Conservation (phyloP, 192 early-diverging fungal genomes). For the Backusella sp. region DNA sequence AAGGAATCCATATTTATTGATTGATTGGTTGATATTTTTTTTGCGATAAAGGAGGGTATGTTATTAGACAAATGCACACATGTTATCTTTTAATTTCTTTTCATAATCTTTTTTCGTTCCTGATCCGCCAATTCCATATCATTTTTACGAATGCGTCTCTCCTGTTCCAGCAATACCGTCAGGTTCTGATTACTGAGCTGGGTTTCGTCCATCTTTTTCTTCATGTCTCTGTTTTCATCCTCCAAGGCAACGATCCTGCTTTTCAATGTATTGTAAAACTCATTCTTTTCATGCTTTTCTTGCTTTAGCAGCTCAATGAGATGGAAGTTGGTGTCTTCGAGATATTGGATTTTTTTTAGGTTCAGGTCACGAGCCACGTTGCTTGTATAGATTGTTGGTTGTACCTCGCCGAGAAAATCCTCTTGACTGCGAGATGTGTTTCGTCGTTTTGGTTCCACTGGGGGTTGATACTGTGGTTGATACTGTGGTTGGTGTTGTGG, state of each 20-base stretch:
- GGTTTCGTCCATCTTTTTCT: background rate
- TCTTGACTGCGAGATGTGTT: background rate
- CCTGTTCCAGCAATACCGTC: background rate
- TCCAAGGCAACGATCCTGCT: background rate
- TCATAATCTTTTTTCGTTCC: background rate
- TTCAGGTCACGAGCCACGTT: background rate
- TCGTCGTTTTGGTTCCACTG: background rate
- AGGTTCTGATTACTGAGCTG: background rate
- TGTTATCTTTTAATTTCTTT: background rate
- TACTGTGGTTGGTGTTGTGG: background rate
- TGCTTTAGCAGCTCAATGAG: background rate
- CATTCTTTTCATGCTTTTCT: background rate
- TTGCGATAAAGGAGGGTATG: background rate
- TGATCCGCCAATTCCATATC: background rate
- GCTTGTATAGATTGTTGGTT: background rate
- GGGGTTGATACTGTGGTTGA: background rate
- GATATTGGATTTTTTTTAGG: background rate
- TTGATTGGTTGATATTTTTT: background rate
- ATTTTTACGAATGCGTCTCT: background rate
- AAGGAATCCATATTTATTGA: background rate
- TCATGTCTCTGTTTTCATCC: background rate
- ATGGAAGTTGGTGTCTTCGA: background rate
- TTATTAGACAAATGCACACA: background rate
- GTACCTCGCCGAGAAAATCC: background rate
- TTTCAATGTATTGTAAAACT: background rate